Evolutionary conservation across 805 yeast species (phyloP).

Genomic region (Saccharomycopsis javanensis): DNA sequence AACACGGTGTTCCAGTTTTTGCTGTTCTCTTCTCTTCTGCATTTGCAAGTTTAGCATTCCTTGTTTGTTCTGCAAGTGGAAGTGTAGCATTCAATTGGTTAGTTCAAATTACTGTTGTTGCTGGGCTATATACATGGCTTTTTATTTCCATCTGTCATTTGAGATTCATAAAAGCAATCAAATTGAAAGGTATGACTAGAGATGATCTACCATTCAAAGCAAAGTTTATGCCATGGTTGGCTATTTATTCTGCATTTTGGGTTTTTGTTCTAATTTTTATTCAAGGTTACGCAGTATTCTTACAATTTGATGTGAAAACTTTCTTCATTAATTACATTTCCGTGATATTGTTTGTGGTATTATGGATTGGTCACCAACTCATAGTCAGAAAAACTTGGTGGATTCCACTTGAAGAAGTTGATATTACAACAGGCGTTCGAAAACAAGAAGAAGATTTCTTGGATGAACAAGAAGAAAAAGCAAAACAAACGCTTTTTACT

Average conservation of each 20-base stretch:
- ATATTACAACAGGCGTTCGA: slow-evolving; percentile 58
- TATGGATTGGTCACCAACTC: slow-evolving; percentile 48
- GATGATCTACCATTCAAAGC: slow-evolving; percentile 71
- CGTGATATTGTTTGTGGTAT: slow-evolving; percentile 44
- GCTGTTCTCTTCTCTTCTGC: slow-evolving; percentile 42
- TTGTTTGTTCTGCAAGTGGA: slow-evolving; percentile 40
- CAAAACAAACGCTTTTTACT: background rate
- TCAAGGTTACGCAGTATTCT: slow-evolving; percentile 65
- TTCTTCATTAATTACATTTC: slow-evolving; percentile 71
- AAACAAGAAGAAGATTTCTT: slow-evolving; percentile 45
- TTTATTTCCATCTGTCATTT: slow-evolving; percentile 55
- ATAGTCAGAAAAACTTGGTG: slow-evolving; percentile 40
- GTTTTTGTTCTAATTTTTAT: slow-evolving; percentile 50
- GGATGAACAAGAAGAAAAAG: slow-evolving; percentile 4
- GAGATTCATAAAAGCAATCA: slow-evolving; percentile 59
- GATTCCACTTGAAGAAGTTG: slow-evolving; percentile 49
- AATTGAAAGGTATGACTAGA: slow-evolving; percentile 53
- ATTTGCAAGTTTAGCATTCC: slow-evolving; percentile 56
- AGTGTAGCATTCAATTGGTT: slow-evolving; percentile 60
- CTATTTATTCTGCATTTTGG: slow-evolving; percentile 51
- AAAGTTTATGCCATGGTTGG: slow-evolving; percentile 52
- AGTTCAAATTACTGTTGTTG: slow-evolving; percentile 64
- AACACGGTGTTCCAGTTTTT: slow-evolving; percentile 59
- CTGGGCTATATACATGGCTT: slow-evolving; percentile 68
- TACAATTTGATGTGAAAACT: slow-evolving; percentile 38